A percentile compares a stretch with the other conserved stretches of the same genome.
Conservation (phyloP, 495 filamentous ascomycete genomes). For the Jackrogersella multiformis region DNA sequence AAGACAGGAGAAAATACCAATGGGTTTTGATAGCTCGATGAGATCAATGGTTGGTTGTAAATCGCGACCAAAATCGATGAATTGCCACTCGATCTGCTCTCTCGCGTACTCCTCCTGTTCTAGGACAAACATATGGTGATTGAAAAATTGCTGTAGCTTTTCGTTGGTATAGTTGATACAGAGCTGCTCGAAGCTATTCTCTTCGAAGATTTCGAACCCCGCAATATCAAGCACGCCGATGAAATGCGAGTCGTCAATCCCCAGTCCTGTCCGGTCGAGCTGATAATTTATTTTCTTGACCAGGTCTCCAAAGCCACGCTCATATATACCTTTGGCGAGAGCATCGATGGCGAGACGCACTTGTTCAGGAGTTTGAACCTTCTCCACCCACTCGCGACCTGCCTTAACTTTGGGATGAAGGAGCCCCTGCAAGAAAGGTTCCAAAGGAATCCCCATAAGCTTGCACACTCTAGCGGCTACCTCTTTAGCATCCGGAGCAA, state of each 20-base stretch:
- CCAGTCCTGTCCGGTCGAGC: constrained; percentile 80
- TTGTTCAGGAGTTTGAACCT: constrained; percentile 96
- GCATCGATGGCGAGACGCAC: constrained; percentile 90
- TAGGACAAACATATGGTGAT: constrained; percentile 99
- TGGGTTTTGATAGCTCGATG: constrained; percentile 94
- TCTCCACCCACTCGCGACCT: constrained; percentile 97
- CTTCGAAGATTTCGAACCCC: constrained; percentile 98
- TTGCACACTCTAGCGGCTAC: constrained; percentile 81
- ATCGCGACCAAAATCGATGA: constrained; percentile 98
- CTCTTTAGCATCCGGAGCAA: constrained; percentile 74
- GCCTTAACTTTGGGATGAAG: constrained; percentile 94
- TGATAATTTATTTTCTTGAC: constrained; percentile 91
- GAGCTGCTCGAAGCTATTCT: constrained; percentile 98
- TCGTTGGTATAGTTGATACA: constrained; percentile 99
- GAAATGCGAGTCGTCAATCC: constrained; percentile 88
- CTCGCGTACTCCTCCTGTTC: constrained; percentile 98
- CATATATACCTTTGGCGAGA: constrained; percentile 95
- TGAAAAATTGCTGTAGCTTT: constrained; percentile 99
- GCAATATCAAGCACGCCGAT: constrained; percentile 99
- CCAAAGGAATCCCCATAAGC: constrained; percentile 82
- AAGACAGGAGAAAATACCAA: constrained; percentile 97
- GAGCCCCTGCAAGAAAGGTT: constrained; percentile 86
- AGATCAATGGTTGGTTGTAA: constrained; percentile 98
- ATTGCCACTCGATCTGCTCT: constrained; percentile 99
- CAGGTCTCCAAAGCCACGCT: constrained; percentile 92